phyloP scores from a whole-genome alignment of 2,329 filamentous ascomycete genomes.

The Epicoccum nigrum region DNA sequence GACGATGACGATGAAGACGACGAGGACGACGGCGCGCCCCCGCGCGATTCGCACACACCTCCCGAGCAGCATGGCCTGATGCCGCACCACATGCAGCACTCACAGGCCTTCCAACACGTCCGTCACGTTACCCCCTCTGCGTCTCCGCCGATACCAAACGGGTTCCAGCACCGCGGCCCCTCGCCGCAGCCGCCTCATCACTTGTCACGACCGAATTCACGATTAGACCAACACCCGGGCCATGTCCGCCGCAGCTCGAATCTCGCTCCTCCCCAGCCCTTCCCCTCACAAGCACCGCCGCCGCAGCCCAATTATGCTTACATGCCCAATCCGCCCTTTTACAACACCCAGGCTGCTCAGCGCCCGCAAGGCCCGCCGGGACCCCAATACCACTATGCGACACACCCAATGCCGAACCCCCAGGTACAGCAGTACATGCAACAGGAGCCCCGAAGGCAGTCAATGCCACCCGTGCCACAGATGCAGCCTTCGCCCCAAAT shows the following conservation, averaged over 20 bases:
- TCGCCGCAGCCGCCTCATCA: constrained; percentile 75
- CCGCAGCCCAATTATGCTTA: constrained; percentile 76
- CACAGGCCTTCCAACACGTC: constrained; percentile 76
- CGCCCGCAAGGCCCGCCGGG: constrained; percentile 47
- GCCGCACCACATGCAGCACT: constrained; percentile 55
- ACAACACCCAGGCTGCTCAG: constrained; percentile 68
- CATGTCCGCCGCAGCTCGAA: constrained; percentile 78
- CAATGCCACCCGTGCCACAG: constrained; percentile 72
- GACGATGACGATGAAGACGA: constrained; percentile 82
- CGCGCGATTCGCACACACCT: constrained; percentile 67
- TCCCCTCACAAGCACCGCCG: constrained; percentile 66
- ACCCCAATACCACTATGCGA: constrained; percentile 52
- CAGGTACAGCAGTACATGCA: constrained; percentile 72
- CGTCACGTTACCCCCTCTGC: constrained; percentile 82
- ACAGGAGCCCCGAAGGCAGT: constrained; percentile 76
- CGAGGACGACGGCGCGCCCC: constrained; percentile 72
- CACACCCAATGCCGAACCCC: constrained; percentile 51
- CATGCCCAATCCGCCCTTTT: constrained; percentile 84
- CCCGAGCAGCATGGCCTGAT: constrained; percentile 65
- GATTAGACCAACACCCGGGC: constrained; percentile 75
- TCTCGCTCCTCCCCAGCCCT: constrained; percentile 69
- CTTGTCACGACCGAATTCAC: constrained; percentile 59
- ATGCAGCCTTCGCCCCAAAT: constrained; percentile 62
- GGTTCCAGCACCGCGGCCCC: constrained; percentile 73
- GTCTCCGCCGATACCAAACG: constrained; percentile 83